Evolutionary conservation across 2,329 filamentous ascomycete species (phyloP).

Genomic region (Botrytis aclada): DNA sequence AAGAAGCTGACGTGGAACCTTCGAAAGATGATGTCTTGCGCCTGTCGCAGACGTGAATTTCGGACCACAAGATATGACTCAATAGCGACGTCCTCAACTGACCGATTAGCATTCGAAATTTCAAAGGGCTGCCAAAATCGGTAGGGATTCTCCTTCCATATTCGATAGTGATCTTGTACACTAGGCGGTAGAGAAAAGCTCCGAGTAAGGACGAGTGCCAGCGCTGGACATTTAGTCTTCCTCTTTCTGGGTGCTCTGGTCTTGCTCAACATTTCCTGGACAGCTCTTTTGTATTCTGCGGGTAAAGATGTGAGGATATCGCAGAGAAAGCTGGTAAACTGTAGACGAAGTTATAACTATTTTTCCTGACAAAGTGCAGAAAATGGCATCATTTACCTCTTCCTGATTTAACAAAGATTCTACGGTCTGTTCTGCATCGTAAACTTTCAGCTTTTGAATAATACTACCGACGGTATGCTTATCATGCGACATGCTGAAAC

Average conservation of each 20-base stretch:
- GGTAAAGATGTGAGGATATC: neutral
- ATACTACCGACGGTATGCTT: neutral
- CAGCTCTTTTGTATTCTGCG: neutral
- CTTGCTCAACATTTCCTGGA: neutral
- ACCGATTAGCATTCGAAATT: neutral
- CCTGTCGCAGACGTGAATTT: neutral
- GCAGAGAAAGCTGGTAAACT: neutral
- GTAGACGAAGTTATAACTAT: neutral
- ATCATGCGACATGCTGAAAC: neutral
- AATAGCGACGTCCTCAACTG: neutral
- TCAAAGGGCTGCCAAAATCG: neutral
- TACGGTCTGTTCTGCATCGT: neutral
- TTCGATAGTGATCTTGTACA: neutral
- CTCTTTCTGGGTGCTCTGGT: neutral
- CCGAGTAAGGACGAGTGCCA: neutral
- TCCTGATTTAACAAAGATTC: neutral
- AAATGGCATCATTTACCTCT: neutral
- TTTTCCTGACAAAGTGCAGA: too few species aligned
- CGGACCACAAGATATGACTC: neutral
- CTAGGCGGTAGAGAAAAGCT: neutral
- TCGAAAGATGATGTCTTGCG: neutral
- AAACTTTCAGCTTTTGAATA: neutral
- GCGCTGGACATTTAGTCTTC: neutral
- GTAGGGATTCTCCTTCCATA: conserved; percentile 1
- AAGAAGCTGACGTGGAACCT: neutral